Base-by-base conservation (phyloP, 2,329 filamentous ascomycete genomes). In the Tolypocladium endophyticum region DNA sequence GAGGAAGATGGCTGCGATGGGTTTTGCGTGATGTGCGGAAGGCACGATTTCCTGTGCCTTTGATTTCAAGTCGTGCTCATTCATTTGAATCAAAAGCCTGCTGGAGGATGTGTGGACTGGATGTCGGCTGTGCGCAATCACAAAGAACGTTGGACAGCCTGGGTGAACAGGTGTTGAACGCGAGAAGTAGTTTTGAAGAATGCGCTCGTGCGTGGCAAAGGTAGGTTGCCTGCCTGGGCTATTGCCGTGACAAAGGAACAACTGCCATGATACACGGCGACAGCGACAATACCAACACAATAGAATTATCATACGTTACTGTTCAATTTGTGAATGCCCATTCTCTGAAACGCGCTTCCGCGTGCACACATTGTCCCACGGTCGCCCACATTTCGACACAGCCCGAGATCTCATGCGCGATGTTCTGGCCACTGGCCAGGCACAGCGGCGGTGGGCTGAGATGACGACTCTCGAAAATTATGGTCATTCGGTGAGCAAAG, bases 331-430 rank as follows among this genome's bases (percentile, higher is more conserved):
- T 9, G 16, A 11, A n/a, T 52, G 47, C 47, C 3, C 14, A 8
- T 20, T 30, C 38, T 18, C 6, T 39, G 14, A 3, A 18, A 39
- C 11, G 4, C 30, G 30, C 30, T 87, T 83, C 39, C 76, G 76
- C 39, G 73, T 75, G n/a, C 70, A 74, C 61, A 80, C 77, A 39
- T 66, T 84, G 55, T 88, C 88, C 72, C 85, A 83, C 64, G 84
- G 82, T 4, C 77, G 84, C 7, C 80, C 84, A 52, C 86, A 88
- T 69, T 88, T 88, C 61, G 80, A 84, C 41, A 81, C 82, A 0
- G 85, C 88, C 9, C 78, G 77, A 59, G 80, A 81, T 9, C 74
- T 88, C 2, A 82, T 82, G 2, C 70, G 75, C 25, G 70, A 73
- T 61, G 73, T 81, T 55, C 60, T 81, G 28, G 63, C 64, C 3